Evolutionary conservation across 2,329 filamentous ascomycete species (phyloP), one percentile per base, ranked within the genome.

Genomic region (Leptographium lundbergii): DNA sequence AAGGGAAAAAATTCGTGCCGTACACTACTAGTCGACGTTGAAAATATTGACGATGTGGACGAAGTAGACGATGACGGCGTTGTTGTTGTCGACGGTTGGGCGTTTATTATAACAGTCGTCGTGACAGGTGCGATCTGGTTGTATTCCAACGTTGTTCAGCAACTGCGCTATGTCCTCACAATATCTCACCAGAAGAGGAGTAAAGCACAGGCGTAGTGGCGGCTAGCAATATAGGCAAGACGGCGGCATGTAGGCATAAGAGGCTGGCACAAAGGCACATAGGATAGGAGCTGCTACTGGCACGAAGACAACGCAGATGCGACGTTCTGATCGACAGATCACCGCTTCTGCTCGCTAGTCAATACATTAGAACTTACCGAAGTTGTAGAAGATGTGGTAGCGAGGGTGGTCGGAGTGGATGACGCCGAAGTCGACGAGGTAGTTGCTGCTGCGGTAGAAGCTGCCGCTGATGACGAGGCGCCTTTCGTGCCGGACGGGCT

Each of bases 401-500:
- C 51, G 3, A 53, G 24, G 2, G 52, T 56, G 6, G 48, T 54
- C 14, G 50, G 19, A 11, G 59, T 32, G 1, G 54, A 9, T 1
- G 61, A 54, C 10, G 56, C 25, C 10, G 61, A 4, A 11, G 59
- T 56, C n/a, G 59, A 39, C 2, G 32, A 48, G 10, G 53, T 48
- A 14, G 50, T 54, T 14, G 54, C 1, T 10, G 57, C 22, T 25
- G 34, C 14, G 22, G 56, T 36, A 13, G 47, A 42, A 22, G 48
- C 9, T 4, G 48, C 36, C 34, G 47, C 14, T 6, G 56, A 53
- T 14, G 57, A 57, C 58, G 58, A 47, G 24, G 19, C 32, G 39
- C 57, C 19, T 22, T 47, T 63, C 39, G 85, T 89, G 47, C 86
- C 85, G 6, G 81, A 80, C 3, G 85, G 80, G 17, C 72, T 60